Evolutionary conservation across 495 filamentous ascomycete species (phyloP), one percentile per base, ranked within the genome.

Genomic region (Rhypophila decipiens): DNA sequence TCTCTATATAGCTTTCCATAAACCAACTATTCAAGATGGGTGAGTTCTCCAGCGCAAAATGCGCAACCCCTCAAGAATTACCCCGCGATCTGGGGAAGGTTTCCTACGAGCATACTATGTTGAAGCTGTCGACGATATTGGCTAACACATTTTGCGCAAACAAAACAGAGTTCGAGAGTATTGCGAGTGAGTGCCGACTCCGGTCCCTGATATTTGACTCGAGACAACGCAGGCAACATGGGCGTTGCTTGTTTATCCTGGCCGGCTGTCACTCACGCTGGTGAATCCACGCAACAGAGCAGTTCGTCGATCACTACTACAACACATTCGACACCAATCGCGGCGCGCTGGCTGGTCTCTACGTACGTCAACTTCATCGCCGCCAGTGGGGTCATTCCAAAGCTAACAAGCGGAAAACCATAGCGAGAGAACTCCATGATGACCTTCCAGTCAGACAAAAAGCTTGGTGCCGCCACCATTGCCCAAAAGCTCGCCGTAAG

Each of bases 301-400:
- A 90, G 58, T 97, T 97, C 68, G 82, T 88, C 42, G 48, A 79
- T 20, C 90, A 84, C 75, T 97, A 96, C 83, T 96, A 96, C 75
- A 67, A 79, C 46, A 83, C 80, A 42, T 95, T 96, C 67, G 90
- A 95, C 64, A 39, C 49, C 39, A 64, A 85, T 63, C 83, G 89
- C 46, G 51, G 50, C 19, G 52, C 61, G 10, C 75, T 97, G 20
- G 71, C 66, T 2, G 55, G 67, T 40, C 86, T 96, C 69, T 97
- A 97, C 72, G 90, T 95, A 77, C 46, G 77, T 31, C 27, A n/a
- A n/a, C n/a, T n/a, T n/a, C n/a, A n/a, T n/a, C n/a, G n/a, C n/a
- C n/a, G n/a, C n/a, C n/a, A n/a, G n/a, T n/a, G n/a, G n/a, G n/a
- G n/a, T n/a, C 13, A 31, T 31, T 31, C 7, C 27, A 31, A 31